A percentile compares a stretch with the other conserved stretches of the same genome.
Evolutionary conservation across 164 flowering plant species (phyloP).

Genomic region (Magnolia sinica): DNA sequence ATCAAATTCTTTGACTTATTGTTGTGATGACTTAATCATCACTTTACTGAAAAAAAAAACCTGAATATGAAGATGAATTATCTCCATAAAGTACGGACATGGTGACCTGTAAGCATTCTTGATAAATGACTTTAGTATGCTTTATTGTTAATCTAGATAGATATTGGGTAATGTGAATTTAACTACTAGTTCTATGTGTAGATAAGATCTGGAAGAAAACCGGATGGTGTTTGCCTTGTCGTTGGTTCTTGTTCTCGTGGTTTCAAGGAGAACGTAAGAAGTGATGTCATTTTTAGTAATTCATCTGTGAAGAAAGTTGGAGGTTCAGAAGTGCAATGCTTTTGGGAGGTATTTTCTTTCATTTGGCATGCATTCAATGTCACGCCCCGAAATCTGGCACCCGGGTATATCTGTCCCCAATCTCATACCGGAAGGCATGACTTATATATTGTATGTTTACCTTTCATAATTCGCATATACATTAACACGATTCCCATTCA

Average conservation of each 20-base stretch:
- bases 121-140: not conserved
- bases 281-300: slow-evolving; percentile 88
- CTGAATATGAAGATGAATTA: no score
- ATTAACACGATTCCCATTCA: no score
- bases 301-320: slow-evolving; percentile 61
- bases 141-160: not conserved
- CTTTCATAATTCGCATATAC: no score
- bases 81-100: no score
- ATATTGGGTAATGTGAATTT: not conserved
- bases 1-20: no score
- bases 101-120: not conserved
- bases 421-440: no score
- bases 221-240: slow-evolving; percentile 94
- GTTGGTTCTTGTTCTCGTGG: slow-evolving; percentile 94
- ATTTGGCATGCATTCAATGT: not conserved
- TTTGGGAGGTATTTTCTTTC: slow-evolving; percentile 78
- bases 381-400: no score
- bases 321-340: slow-evolving; percentile 58
- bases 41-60: no score
- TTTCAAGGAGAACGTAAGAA: slow-evolving; percentile 58
- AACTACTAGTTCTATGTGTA: slow-evolving; percentile 25
- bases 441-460: no score
- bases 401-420: no score
- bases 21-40: not conserved
- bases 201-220: slow-evolving; percentile 81